phyloP scores from a whole-genome alignment of 2,329 filamentous ascomycete species.

The Exophiala dermatitidis region DNA sequence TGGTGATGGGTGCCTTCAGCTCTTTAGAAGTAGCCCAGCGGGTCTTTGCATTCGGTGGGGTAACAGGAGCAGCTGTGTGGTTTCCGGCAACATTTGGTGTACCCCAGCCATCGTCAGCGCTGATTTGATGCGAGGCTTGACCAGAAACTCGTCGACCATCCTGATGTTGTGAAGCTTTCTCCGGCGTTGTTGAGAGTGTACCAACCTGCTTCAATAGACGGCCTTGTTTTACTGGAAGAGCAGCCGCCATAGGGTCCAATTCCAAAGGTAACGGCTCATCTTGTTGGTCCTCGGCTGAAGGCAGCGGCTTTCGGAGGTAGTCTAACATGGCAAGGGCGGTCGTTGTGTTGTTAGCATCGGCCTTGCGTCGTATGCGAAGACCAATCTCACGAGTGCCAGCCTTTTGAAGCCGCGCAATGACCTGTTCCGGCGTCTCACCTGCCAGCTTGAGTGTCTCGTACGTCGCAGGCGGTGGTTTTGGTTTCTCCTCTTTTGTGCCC shows the following conservation, averaged over 20 bases:
- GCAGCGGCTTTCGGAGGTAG: slow-evolving; percentile 3
- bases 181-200: too few species aligned
- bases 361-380: slow-evolving; percentile 5
- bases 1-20: slow-evolving; percentile 5
- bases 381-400: slow-evolving; percentile 1
- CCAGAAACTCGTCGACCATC: background rate
- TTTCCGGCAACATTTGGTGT: background rate
- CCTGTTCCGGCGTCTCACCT: slow-evolving; percentile 11
- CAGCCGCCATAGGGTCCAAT: background rate
- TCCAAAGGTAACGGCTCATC: background rate
- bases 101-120: background rate
- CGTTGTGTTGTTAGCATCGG: slow-evolving; percentile 5
- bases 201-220: too few species aligned
- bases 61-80: background rate
- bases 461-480: slow-evolving; percentile 4
- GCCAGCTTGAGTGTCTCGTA: slow-evolving; percentile 14
- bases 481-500: background rate
- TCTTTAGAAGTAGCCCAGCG: slow-evolving; percentile 15
- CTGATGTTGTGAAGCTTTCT: background rate
- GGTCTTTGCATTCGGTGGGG: background rate
- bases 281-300: background rate
- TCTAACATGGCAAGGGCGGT: slow-evolving; percentile 8
- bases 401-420: slow-evolving; percentile 13
- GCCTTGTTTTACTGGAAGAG: too few species aligned
- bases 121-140: background rate